Evolutionary conservation across 805 yeast species (phyloP).

Genomic region (Candida palmyrensis): DNA sequence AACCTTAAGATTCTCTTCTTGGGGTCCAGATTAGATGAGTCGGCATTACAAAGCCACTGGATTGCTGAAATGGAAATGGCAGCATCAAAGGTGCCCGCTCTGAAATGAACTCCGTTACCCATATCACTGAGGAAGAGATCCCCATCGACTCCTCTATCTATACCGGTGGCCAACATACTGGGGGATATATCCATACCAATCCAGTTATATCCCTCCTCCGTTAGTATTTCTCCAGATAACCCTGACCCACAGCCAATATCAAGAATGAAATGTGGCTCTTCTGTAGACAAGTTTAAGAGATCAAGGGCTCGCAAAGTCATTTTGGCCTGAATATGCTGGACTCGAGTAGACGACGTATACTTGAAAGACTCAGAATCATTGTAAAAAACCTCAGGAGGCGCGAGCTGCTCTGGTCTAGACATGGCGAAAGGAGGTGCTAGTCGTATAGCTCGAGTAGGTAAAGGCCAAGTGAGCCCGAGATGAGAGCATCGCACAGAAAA

Average conservation of each 20-base stretch:
- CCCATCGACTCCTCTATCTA: constrained; percentile 90
- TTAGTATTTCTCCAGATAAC: constrained; percentile 85
- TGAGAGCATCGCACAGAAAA: too few species aligned
- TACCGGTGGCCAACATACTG: constrained; percentile 90
- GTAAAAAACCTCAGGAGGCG: constrained; percentile 95
- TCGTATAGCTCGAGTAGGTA: too few species aligned
- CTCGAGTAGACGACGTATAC: constrained; percentile 91
- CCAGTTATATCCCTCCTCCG: constrained; percentile 94
- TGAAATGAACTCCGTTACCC: constrained; percentile 90
- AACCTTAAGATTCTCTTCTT: constrained; percentile 73
- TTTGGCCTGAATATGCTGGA: constrained; percentile 96
- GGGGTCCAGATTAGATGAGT: constrained; percentile 76
- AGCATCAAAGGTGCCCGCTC: constrained; percentile 96
- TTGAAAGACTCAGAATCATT: constrained; percentile 86
- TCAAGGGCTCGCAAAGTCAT: constrained; percentile 95
- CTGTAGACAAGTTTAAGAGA: constrained; percentile 62
- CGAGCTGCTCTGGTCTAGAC: constrained; percentile 96
- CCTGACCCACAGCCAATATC: constrained; percentile 99
- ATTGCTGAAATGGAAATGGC: constrained; percentile 93
- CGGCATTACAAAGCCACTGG: constrained; percentile 98
- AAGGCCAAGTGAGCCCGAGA: too few species aligned
- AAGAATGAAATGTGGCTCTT: constrained; percentile 60
- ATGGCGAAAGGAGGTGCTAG: too few species aligned
- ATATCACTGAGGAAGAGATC: constrained; percentile 88
- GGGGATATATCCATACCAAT: constrained; percentile 95